These are phyloP conservation scores for Penicillium alfredii DNA, from an alignment of 495 filamentous ascomycete genomes.

Conservation along the genomic window DNA sequence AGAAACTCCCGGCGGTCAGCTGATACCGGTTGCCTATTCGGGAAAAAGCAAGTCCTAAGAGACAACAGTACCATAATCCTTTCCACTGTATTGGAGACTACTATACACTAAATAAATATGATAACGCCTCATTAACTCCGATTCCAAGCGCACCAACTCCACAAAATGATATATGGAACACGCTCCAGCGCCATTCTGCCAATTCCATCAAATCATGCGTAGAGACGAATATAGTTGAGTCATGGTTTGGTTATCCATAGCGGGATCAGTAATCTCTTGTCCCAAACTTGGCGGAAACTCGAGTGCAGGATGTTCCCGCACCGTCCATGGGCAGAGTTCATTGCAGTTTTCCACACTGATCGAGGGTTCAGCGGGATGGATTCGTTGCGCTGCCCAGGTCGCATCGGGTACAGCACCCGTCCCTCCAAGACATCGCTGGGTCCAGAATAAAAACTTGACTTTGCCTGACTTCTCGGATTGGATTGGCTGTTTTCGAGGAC, in stretches of 20 bases:
- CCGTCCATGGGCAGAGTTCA: slow-evolving; percentile 42
- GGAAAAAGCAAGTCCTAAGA: no score
- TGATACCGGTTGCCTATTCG: slow-evolving; percentile 18
- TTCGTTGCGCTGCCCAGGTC: slow-evolving; percentile 33
- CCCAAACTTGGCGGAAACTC: slow-evolving; percentile 29
- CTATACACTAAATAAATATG: slow-evolving; percentile 4
- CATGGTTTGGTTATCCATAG: slow-evolving; percentile 31
- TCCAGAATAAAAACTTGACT: slow-evolving; percentile 38
- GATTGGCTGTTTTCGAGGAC: slow-evolving; percentile 33
- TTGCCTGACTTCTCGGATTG: slow-evolving; percentile 18
- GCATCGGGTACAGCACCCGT: slow-evolving; percentile 24
- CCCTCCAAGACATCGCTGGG: slow-evolving; percentile 35
- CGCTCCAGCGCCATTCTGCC: no score
- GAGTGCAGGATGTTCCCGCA: slow-evolving; percentile 37
- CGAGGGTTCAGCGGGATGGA: slow-evolving; percentile 36
- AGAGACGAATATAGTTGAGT: slow-evolving; percentile 36
- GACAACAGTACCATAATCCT: no score
- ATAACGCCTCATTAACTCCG: not conserved
- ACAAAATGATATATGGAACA: no score
- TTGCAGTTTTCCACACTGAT: slow-evolving; percentile 38
- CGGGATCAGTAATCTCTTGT: slow-evolving; percentile 36
- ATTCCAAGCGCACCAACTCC: no score
- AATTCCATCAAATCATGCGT: slow-evolving; percentile 27
- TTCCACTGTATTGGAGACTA: not conserved
- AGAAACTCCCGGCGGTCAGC: slow-evolving; percentile 30